phyloP scores from a whole-genome alignment of 208 protist genomes.

The Lotmaria passim region DNA sequence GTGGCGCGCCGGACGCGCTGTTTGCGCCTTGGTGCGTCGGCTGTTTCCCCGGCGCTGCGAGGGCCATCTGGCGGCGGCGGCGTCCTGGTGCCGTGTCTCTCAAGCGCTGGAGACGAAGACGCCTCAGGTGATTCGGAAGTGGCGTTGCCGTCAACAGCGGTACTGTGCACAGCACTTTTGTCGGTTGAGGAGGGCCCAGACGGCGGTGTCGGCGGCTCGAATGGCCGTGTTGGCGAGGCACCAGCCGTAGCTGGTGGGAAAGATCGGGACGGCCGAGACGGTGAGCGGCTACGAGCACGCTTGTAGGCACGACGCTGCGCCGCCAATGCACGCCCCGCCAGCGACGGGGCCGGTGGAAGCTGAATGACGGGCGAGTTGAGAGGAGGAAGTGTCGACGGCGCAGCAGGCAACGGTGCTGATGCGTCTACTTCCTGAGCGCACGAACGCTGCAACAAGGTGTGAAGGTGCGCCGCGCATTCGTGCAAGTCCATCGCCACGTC shows the following conservation, averaged over 20 bases:
- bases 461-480: background rate
- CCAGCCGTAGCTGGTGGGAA: background rate
- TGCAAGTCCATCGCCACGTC: background rate
- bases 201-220: too few species aligned
- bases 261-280: background rate
- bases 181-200: too few species aligned
- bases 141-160: too few species aligned
- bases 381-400: background rate
- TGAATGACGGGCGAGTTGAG: background rate
- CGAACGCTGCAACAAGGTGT: background rate
- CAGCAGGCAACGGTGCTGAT: background rate
- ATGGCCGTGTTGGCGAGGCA: too few species aligned
- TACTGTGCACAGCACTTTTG: too few species aligned
- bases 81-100: too few species aligned
- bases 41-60: too few species aligned
- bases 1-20: too few species aligned
- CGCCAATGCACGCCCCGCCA: background rate
- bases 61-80: too few species aligned
- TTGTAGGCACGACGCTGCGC: background rate
- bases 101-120: too few species aligned
- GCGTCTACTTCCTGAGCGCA: background rate
- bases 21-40: too few species aligned
- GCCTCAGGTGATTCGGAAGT: too few species aligned
- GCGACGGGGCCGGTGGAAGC: background rate
- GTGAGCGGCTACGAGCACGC: constrained; percentile 2